Evolutionary conservation across 2,329 filamentous ascomycete species (phyloP), one percentile per base, ranked within the genome.

Genomic region (Biscogniauxia sp.): DNA sequence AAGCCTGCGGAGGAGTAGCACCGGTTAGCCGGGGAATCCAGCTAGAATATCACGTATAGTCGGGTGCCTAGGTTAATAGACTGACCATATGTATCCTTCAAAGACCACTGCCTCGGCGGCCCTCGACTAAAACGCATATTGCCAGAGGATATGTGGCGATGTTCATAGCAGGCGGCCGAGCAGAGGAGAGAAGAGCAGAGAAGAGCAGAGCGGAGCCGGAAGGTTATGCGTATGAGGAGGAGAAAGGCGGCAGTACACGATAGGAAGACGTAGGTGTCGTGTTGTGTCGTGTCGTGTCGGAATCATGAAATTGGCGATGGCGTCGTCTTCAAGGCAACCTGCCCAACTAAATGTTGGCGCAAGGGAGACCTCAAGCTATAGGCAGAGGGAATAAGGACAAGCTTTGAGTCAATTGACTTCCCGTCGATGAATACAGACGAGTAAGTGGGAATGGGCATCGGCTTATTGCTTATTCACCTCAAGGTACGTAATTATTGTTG

Each of bases 41-140:
- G 49, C 32, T 41, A 37, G 26, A 13, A 45, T 49, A 56, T 23
- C 23, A 23, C 23, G 2, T 23, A 23, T 52, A 59, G 17, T n/a
- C 15, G 17, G 5, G 5, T 2, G 15, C 1, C 11, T 20, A 53
- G 50, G 25, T 32, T 64, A 61, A 61, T 23, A 26, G 23, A 66
- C 64, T 65, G 20, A 74, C 72, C 71, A 63, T 74, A 74, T 11
- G 69, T 73, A 66, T 74, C 72, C 41, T 68, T 65, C 55, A 74
- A 63, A 49, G 72, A 74, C 72, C 72, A 74, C 55, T 66, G 64
- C 62, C 68, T 71, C 9, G 68, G 62, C 49, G 66, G 64, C 49
- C 66, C 61, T 52, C 65, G 64, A 54, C 61, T 32, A 17, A 73
- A 61, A 56, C 64, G 61, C 72, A 74, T 74, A 2, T 17, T 62